A percentile compares a stretch with the other conserved stretches of the same genome.
phyloP scores from a whole-genome alignment of 2,329 filamentous ascomycete genomes.

The Stagonosporopsis chrysanthemi region DNA sequence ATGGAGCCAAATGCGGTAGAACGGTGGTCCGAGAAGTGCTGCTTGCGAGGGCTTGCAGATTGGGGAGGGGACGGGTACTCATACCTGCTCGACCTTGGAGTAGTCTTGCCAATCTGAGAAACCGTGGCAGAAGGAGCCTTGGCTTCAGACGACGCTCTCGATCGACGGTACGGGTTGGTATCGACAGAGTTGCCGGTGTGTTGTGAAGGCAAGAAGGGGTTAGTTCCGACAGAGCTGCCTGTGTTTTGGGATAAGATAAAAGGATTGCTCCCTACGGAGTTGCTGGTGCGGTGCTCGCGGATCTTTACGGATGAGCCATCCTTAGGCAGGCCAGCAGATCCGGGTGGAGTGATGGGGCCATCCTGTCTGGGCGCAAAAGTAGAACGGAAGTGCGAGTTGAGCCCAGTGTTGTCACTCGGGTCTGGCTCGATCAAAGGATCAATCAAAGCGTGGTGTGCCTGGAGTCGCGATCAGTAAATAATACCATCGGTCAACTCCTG shows the following conservation, averaged over 20 bases:
- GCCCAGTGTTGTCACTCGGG: conserved; percentile 71
- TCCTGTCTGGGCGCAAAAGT: conserved; percentile 51
- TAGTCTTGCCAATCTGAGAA: conserved; percentile 26
- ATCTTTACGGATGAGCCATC: conserved; percentile 14
- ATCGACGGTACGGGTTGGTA: conserved; percentile 55
- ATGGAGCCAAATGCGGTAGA: conserved; percentile 42
- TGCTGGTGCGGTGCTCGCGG: conserved; percentile 26
- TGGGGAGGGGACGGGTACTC: conserved; percentile 61
- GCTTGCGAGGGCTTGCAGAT: conserved; percentile 62
- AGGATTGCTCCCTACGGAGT: conserved; percentile 34
- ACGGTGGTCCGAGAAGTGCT: conserved; percentile 45
- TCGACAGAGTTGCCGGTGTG: conserved; percentile 49
- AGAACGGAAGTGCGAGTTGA: conserved; percentile 64
- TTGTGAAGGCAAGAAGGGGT: conserved; percentile 40
- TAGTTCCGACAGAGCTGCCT: conserved; percentile 34
- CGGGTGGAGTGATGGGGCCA: conserved; percentile 41
- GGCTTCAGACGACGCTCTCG: conserved; percentile 40
- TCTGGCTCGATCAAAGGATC: conserved; percentile 74
- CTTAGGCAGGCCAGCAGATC: conserved; percentile 36
- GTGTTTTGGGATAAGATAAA: conserved; percentile 33
- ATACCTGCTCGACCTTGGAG: conserved; percentile 37
- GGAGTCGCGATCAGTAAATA: conserved; percentile 18
- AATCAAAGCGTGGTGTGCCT: conserved; percentile 73
- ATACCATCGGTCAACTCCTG: too few relatives aligned
- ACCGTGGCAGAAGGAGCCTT: conserved; percentile 32